Base-by-base conservation (phyloP, 768 basidiomycete species). In the Leccinellum albellum region DNA sequence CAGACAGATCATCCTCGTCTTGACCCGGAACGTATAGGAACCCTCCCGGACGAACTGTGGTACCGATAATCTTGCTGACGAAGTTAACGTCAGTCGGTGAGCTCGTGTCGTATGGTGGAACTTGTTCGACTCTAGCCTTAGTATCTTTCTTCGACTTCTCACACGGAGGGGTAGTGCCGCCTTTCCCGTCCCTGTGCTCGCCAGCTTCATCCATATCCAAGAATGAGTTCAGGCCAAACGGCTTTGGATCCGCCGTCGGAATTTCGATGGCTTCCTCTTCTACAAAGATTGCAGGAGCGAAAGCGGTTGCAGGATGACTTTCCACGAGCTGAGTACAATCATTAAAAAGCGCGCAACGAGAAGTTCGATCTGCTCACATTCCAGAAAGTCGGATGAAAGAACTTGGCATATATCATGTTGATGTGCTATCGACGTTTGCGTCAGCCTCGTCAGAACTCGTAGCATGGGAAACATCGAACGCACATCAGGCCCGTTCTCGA, bases 371-470 rank as follows among this genome's bases (percentile, higher is more conserved):
- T 17, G 50, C 61, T 46, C 20, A 63, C 66, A 40, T 63, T 57
- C 66, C 66, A 67, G 20, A 45, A 46, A 1, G 51, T 58, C 3
- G 66, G 66, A 32, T 67, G 66, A 35, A 67, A 67, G 51, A 47
- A 60, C 37, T 35, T 63, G 1, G 64, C 64, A 29, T 67, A 66
- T 0, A 67, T 56, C 61, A 64, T 66, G 14, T 33, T 64, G 5
- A 66, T 56, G 23, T 69, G 57, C 15, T 61, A 28, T 44, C 60
- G 23, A 10, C 1, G 1, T 20, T 20, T 15, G 6, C 3, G 21
- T 69, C 24, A 60, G 33, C 14, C 3, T 3, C 1, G 45, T n/a
- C 4, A 6, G 58, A 21, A 31, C 29, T 51, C 6, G 23, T 17
- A 21, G 8, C 3, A 33, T 13, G 12, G 1, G 20, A 9, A 1